phyloP scores from a whole-genome alignment of 768 basidiomycete species.

The Amanita exitialis region DNA sequence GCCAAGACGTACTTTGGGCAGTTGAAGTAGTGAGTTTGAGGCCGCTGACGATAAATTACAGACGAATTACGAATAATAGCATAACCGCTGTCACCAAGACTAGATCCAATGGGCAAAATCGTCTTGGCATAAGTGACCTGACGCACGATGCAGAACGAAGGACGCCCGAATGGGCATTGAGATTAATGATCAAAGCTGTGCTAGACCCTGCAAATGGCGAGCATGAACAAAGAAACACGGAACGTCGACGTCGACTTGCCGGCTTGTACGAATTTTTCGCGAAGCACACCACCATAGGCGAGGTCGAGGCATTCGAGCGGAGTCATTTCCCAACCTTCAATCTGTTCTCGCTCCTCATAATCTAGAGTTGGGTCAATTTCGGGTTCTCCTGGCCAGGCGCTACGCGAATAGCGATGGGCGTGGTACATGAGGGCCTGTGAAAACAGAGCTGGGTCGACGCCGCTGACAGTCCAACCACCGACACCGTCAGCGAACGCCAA shows the following conservation, averaged over 20 bases:
- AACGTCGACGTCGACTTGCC: slow-evolving; percentile 31
- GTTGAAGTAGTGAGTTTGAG: slow-evolving; percentile 48
- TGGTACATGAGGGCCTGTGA: slow-evolving; percentile 89
- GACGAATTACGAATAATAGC: slow-evolving; percentile 60
- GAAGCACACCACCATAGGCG: slow-evolving; percentile 61
- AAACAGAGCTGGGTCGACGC: slow-evolving; percentile 84
- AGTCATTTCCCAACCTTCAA: slow-evolving; percentile 72
- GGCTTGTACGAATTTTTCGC: slow-evolving; percentile 58
- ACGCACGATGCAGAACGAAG: slow-evolving; percentile 72
- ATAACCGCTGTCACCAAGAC: slow-evolving; percentile 75
- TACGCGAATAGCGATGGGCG: slow-evolving; percentile 60
- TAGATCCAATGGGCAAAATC: slow-evolving; percentile 16
- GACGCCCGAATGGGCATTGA: slow-evolving; percentile 67
- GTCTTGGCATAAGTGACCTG: slow-evolving; percentile 4
- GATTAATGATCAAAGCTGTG: slow-evolving; percentile 66
- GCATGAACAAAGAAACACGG: not conserved
- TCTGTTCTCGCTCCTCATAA: slow-evolving; percentile 52
- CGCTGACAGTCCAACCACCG: slow-evolving; percentile 80
- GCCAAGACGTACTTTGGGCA: slow-evolving; percentile 34
- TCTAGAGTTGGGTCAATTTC: slow-evolving; percentile 74
- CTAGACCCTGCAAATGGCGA: slow-evolving; percentile 52
- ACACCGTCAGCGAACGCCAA: slow-evolving; percentile 92
- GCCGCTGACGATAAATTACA: slow-evolving; percentile 41
- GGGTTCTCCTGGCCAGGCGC: slow-evolving; percentile 76
- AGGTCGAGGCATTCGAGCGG: slow-evolving; percentile 63